Conservation (phyloP, 345 rosid species). For the Ceriops zippeliana region DNA sequence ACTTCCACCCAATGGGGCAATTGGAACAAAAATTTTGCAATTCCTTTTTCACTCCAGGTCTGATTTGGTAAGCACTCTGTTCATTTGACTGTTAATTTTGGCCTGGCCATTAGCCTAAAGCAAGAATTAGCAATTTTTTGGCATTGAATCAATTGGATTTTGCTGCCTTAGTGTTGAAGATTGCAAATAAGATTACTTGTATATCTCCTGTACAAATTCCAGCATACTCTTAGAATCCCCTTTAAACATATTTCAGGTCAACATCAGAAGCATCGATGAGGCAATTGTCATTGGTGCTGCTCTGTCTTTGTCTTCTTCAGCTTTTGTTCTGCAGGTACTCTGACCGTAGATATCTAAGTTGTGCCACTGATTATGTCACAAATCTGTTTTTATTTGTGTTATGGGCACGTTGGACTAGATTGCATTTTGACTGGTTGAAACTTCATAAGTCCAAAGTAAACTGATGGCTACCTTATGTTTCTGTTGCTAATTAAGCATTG, state of each 20-base stretch:
- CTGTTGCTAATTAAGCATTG: too few relatives aligned
- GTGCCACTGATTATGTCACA: background rate
- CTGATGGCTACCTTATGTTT: too few relatives aligned
- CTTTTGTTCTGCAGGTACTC: slow-evolving; percentile 92
- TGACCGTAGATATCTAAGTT: slow-evolving; percentile 13
- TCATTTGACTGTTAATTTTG: background rate
- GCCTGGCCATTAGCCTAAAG: background rate
- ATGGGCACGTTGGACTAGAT: background rate
- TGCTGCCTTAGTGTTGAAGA: slow-evolving; percentile 8
- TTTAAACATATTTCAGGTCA: slow-evolving; percentile 50
- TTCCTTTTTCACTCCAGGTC: slow-evolving; percentile 89
- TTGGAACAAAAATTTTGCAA: slow-evolving; percentile 81
- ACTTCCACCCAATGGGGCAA: slow-evolving; percentile 95
- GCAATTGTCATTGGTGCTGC: slow-evolving; percentile 98
- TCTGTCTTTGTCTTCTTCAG: slow-evolving; percentile 92
- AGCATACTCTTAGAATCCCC: background rate
- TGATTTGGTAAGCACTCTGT: slow-evolving; percentile 61
- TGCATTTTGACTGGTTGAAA: too few relatives aligned
- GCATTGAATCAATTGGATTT: slow-evolving; percentile 6
- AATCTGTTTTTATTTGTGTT: background rate
- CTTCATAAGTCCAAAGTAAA: too few relatives aligned
- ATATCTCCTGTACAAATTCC: background rate
- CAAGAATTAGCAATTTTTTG: slow-evolving; percentile 1
- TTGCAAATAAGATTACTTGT: background rate
- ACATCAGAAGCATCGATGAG: slow-evolving; percentile 94